phyloP scores from a whole-genome alignment of 192 early-diverging fungal genomes.

The Phlyctochytrium arcticum region DNA sequence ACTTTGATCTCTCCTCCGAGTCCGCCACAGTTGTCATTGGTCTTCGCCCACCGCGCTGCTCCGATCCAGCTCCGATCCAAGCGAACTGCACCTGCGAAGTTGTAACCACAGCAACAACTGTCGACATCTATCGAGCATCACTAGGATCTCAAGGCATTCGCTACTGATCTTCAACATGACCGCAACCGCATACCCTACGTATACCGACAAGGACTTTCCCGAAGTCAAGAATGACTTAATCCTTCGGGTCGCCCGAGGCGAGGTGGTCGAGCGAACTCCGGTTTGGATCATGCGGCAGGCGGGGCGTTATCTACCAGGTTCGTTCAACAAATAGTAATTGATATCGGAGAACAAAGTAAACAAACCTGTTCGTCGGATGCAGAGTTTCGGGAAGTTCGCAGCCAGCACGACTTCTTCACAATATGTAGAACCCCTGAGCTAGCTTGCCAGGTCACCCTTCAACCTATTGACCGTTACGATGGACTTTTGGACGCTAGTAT shows the following conservation, averaged over 20 bases:
- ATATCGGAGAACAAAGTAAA: background rate
- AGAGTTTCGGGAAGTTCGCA: constrained; percentile 87
- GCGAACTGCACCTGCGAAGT: no score
- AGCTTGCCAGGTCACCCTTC: constrained; percentile 91
- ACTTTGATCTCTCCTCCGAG: no score
- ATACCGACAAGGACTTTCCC: constrained; percentile 62
- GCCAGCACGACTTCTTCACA: constrained; percentile 88
- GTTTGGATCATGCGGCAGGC: constrained; percentile 99
- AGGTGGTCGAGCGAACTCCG: constrained; percentile 55
- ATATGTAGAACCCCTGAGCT: constrained; percentile 90
- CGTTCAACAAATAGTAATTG: background rate
- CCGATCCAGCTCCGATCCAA: no score
- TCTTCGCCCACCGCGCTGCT: no score
- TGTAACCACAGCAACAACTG: no score
- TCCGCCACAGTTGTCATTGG: no score
- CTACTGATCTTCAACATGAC: background rate
- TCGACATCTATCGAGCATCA: no score
- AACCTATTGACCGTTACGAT: constrained; percentile 91
- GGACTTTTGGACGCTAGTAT: constrained; percentile 92
- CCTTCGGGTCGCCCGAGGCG: constrained; percentile 77
- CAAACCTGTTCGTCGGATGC: background rate
- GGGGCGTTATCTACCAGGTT: constrained; percentile 90
- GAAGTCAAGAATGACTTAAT: constrained; percentile 88
- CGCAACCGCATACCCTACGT: background rate
- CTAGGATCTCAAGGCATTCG: no score